These are phyloP conservation scores for Kuraishia ogatae DNA, from an alignment of 805 yeast genomes.

Conservation along the genomic window DNA sequence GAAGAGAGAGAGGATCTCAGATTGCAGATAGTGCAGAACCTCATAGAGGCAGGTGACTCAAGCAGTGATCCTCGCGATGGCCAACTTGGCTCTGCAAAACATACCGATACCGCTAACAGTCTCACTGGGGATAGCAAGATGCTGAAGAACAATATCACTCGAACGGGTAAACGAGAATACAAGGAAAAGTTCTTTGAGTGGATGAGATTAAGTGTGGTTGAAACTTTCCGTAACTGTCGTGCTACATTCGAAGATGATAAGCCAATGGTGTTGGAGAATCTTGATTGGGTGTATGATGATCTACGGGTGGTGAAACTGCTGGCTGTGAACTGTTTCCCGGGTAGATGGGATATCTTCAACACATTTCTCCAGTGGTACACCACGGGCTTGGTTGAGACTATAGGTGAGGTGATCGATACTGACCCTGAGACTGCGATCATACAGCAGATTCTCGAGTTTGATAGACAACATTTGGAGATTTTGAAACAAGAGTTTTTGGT, in stretches of 20 bases:
- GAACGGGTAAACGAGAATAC: conserved; percentile 48
- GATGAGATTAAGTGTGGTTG: conserved; percentile 50
- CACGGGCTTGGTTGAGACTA: conserved; percentile 49
- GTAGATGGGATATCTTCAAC: conserved; percentile 62
- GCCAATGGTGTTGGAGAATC: conserved; percentile 55
- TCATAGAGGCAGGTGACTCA: conserved; percentile 10
- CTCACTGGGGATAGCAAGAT: conserved; percentile 6
- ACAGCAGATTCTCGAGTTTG: conserved; percentile 67
- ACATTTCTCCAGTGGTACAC: conserved; percentile 61
- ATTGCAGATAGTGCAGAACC: conserved; percentile 17
- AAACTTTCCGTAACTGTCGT: conserved; percentile 60
- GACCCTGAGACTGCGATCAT: conserved; percentile 79
- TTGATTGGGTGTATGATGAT: conserved; percentile 83
- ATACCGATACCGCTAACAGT: conserved; percentile 6
- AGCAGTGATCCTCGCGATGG: conserved; percentile 5
- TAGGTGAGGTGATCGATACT: conserved; percentile 52
- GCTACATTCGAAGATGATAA: conserved; percentile 35
- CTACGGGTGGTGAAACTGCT: conserved; percentile 55
- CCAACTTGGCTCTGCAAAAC: conserved; percentile 6
- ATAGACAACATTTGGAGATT: conserved; percentile 52
- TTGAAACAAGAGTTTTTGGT: conserved; percentile 43
- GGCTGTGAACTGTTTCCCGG: conserved; percentile 54
- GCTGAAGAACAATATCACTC: conserved; percentile 28
- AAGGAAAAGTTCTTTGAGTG: conserved; percentile 49
- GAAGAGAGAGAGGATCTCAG: conserved; percentile 77